Conservation (phyloP, 2,329 filamentous ascomycete genomes). For the Bretziella fagacearum region DNA sequence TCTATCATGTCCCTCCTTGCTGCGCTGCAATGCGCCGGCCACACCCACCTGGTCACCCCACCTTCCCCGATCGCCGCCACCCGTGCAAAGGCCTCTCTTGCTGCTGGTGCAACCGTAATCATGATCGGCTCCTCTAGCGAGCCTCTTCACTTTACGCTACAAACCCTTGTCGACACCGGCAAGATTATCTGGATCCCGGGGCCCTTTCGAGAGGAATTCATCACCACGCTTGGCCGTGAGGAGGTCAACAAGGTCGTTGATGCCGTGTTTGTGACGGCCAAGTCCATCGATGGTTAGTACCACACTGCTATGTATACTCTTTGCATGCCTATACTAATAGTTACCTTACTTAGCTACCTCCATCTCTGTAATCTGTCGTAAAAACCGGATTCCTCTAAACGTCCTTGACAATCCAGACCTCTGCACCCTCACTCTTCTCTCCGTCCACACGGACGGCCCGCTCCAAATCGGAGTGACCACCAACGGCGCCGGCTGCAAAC, state of each 20-base stretch:
- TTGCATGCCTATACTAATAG: not conserved
- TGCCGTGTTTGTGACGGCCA: constrained; percentile 56
- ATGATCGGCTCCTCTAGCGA: constrained; percentile 39
- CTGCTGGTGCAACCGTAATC: constrained; percentile 65
- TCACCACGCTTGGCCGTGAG: constrained; percentile 60
- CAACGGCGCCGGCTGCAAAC: constrained; percentile 84
- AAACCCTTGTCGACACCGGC: constrained; percentile 48
- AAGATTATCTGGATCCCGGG: constrained; percentile 49
- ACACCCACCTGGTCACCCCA: constrained; percentile 73
- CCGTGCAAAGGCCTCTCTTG: constrained; percentile 61
- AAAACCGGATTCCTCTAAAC: constrained; percentile 78
- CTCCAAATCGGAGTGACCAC: constrained; percentile 92
- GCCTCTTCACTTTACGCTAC: constrained; percentile 39
- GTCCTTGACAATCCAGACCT: constrained; percentile 74
- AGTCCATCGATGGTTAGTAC: not conserved
- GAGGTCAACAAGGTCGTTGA: constrained; percentile 70
- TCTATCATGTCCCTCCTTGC: constrained; percentile 38
- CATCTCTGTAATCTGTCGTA: constrained; percentile 59
- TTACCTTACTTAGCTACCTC: constrained; percentile 32
- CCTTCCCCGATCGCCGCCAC: constrained; percentile 75
- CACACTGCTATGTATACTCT: not conserved
- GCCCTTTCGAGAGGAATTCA: constrained; percentile 51
- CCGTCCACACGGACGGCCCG: constrained; percentile 76
- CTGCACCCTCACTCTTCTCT: constrained; percentile 79
- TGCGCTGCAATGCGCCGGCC: constrained; percentile 49